These are phyloP conservation scores for Saccharomycopsis olivae DNA, from an alignment of 805 yeast species.

Conservation along the genomic window DNA sequence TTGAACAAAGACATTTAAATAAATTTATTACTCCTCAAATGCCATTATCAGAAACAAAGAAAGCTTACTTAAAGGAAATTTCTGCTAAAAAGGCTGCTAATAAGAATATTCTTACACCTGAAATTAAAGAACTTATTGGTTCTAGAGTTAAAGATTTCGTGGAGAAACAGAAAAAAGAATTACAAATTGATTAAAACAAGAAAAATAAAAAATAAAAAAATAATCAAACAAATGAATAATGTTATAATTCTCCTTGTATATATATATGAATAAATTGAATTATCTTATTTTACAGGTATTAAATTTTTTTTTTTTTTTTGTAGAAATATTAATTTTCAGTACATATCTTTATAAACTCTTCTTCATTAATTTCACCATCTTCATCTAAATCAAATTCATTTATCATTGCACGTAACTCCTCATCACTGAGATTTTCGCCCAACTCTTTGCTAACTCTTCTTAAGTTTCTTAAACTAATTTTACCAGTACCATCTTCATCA, in stretches of 20 bases:
- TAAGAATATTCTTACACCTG: conserved; percentile 34
- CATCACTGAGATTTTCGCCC: conserved; percentile 87
- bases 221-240: too few relatives aligned
- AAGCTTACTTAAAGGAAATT: conserved; percentile 46
- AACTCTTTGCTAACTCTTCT: conserved; percentile 85
- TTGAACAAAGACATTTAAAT: conserved; percentile 30
- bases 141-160: conserved; percentile 27
- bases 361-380: conserved; percentile 89
- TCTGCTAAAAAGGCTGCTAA: conserved; percentile 30
- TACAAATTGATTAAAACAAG: too few relatives aligned
- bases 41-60: conserved; percentile 61
- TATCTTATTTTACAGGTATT: too few relatives aligned
- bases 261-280: not conserved
- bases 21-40: conserved; percentile 49
- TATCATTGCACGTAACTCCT: conserved; percentile 91
- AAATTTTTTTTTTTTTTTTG: not conserved
- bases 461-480: conserved; percentile 69
- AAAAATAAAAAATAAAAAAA: too few relatives aligned
- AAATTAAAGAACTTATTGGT: conserved; percentile 47
- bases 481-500: conserved; percentile 83
- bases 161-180: conserved; percentile 19
- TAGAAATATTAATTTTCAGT: conserved; percentile 56
- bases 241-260: too few relatives aligned
- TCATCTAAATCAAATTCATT: conserved; percentile 95
- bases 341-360: conserved; percentile 83